Evolutionary conservation across 2,329 filamentous ascomycete genomes (phyloP), one percentile per base, ranked within the genome.

Genomic region (Nemania diffusa): DNA sequence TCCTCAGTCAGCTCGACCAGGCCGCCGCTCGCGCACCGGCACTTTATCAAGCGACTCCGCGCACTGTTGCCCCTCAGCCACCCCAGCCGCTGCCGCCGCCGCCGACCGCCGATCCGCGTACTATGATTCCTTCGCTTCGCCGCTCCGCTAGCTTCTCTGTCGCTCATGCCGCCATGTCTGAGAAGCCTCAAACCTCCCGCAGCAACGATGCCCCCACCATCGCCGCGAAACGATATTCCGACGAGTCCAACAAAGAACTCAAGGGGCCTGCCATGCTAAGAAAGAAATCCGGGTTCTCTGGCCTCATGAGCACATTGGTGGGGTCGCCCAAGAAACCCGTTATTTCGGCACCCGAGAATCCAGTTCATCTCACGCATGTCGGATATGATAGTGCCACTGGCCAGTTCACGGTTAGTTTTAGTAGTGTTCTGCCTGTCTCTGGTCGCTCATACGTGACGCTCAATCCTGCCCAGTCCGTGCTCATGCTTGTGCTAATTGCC

Each of bases 311-410:
- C 79, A 95, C 91, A 78, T 78, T 91, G 68, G 90, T 97, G 66
- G 92, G 92, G 72, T 95, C 94, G 40, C 94, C 92, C 60, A 92
- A 94, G 80, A 93, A 94, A 71, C 93, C 96, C 53, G 89, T 95
- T 79, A 99, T 99, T 75, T 98, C 96, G n/a, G 93, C 94, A 42
- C 96, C 96, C 62, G 94, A 97, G 80, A 98, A 99, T 76, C 96
- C 96, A 56, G 94, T 98, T 67, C 96, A 98, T 81, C 93, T 99
- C 75, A 98, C 95, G 64, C 96, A 99, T 80, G 96, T 99, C 72
- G 95, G 95, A 74, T 97, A 97, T 79, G 95, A 99, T 81, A 97
- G 96, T 81, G 88, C 92, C 75, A 98, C 96, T 3, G 96, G 96
- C 72, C 93, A 97, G 81, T 99, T 97, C 80, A 98, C 95, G 65